Evolutionary conservation across 192 early-diverging fungal species (phyloP).

Genomic region (Ambispora gerdemannii): DNA sequence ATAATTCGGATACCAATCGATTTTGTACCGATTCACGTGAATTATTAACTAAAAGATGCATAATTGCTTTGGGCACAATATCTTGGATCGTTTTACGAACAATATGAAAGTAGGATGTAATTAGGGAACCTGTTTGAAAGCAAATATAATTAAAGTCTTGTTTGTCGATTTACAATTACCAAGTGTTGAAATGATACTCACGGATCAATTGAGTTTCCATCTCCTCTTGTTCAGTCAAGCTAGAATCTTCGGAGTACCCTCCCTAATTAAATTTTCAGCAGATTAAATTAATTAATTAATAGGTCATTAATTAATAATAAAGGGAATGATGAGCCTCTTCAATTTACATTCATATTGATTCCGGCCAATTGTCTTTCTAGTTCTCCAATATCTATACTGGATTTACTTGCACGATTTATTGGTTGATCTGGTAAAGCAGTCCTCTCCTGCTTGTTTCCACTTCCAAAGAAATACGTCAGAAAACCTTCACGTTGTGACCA

Average conservation of each 20-base stretch:
- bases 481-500: constrained; percentile 33
- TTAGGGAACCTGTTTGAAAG: constrained; percentile 53
- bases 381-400: constrained; percentile 22
- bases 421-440: constrained; percentile 14
- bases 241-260: constrained; percentile 21
- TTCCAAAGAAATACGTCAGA: constrained; percentile 54
- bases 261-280: too few relatives aligned
- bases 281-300: too few relatives aligned
- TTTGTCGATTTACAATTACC: too few relatives aligned
- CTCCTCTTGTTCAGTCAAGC: constrained; percentile 59
- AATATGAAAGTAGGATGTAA: constrained; percentile 75
- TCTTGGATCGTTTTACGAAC: constrained; percentile 80
- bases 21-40: constrained; percentile 73
- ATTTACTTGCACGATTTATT: background rate
- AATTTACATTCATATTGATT: background rate
- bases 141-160: background rate
- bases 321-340: background rate
- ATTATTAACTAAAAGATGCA: constrained; percentile 77
- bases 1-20: constrained; percentile 69
- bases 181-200: constrained; percentile 36
- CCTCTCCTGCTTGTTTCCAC: constrained; percentile 31
- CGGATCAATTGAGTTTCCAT: constrained; percentile 77
- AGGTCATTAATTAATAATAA: background rate
- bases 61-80: constrained; percentile 76
- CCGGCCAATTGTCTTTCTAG: constrained; percentile 28